Percentiles rank a stretch among this genome's conserved stretches.
phyloP scores from a whole-genome alignment of 1,139 yeast species.

The Arxiozyma bovina region DNA sequence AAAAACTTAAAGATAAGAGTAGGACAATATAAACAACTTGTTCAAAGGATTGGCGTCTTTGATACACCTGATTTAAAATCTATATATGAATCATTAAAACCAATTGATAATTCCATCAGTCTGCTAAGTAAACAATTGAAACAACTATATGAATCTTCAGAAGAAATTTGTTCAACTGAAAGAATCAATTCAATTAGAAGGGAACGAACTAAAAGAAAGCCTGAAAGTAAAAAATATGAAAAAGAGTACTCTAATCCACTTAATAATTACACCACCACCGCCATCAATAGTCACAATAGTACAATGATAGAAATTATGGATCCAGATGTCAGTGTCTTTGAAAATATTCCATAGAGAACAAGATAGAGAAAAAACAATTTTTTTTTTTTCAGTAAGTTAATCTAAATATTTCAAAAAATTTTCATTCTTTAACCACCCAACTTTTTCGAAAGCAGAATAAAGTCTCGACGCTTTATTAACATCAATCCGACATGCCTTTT shows the following conservation, averaged over 20 bases:
- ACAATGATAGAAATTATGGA: slow-evolving; percentile 2
- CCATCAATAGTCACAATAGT: background rate
- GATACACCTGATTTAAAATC: slow-evolving; percentile 2
- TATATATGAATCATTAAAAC: slow-evolving; percentile 17
- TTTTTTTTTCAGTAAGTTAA: slow-evolving; percentile 4
- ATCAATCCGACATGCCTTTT: slow-evolving; percentile 93
- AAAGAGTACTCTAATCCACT: background rate
- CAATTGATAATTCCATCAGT: slow-evolving; percentile 25
- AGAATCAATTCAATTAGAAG: background rate
- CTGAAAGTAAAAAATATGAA: slow-evolving; percentile 6
- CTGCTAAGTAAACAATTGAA: slow-evolving; percentile 21
- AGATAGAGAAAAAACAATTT: background rate
- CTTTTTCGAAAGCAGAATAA: slow-evolving; percentile 87
- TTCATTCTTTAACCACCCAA: slow-evolving; percentile 86
- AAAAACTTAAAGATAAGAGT: slow-evolving; percentile 8
- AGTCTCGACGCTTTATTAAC: slow-evolving; percentile 92
- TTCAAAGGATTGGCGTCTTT: background rate
- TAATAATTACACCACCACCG: no score
- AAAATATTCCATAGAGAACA: background rate
- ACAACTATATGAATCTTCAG: slow-evolving; percentile 22
- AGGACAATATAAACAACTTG: background rate
- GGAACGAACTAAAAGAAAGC: slow-evolving; percentile 11
- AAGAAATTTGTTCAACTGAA: slow-evolving; percentile 19
- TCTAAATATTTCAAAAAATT: slow-evolving; percentile 50
- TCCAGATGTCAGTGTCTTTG: slow-evolving; percentile 5